Evolutionary conservation across 257 asterid genomes (phyloP).

Genomic region (Rubia yunnanensis): DNA sequence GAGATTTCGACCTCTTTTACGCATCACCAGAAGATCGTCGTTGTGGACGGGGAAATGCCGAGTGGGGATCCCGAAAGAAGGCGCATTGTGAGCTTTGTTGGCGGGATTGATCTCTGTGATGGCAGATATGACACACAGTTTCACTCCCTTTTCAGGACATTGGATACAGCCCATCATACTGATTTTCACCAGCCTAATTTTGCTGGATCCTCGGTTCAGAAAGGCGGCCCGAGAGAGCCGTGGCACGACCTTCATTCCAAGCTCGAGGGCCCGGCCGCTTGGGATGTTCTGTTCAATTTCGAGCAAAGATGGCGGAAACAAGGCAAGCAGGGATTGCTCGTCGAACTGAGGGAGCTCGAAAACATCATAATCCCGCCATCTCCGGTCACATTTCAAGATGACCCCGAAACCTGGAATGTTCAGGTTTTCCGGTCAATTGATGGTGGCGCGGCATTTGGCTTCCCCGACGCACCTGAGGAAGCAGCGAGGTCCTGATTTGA

Average conservation of each 20-base stretch:
- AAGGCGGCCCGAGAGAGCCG: conserved; percentile 76
- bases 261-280: conserved; percentile 57
- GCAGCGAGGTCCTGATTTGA: conserved; percentile 54
- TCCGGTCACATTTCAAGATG: conserved; percentile 38
- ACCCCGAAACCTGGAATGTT: conserved; percentile 63
- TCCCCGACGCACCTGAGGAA: conserved; percentile 54
- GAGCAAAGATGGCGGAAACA: conserved; percentile 76
- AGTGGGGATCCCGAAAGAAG: conserved; percentile 29
- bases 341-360: conserved; percentile 35
- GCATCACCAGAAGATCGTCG: conserved; percentile 61
- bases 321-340: conserved; percentile 33
- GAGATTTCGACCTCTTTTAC: conserved; percentile 53
- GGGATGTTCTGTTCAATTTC: conserved; percentile 65
- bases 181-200: conserved; percentile 64
- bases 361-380: conserved; percentile 46
- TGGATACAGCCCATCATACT: conserved; percentile 40
- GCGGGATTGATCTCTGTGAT: conserved; percentile 70
- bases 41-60: conserved; percentile 51
- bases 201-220: conserved; percentile 28
- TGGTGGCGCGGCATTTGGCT: conserved; percentile 72
- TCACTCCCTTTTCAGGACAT: conserved; percentile 58
- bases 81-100: conserved; percentile 53
- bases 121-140: conserved; percentile 62
- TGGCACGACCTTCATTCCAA: conserved; percentile 69
- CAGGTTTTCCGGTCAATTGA: conserved; percentile 72